Conservation (phyloP, 1,284 basidiomycete species). For the Hemileia vastatrix region DNA sequence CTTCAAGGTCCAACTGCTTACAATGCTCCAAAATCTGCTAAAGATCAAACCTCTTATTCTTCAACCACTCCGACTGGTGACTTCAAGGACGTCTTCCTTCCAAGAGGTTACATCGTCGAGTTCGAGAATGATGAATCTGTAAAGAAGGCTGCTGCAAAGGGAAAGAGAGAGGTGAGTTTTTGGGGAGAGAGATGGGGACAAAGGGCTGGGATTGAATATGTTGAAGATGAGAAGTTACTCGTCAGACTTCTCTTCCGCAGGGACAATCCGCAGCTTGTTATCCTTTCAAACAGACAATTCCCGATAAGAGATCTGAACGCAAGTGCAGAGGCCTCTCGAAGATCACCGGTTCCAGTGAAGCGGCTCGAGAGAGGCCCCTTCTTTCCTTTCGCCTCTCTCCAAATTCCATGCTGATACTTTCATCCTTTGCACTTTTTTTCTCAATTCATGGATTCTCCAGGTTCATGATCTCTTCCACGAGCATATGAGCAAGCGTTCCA, state of each 20-base stretch:
- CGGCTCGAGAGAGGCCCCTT: no score
- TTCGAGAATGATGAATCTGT: background rate
- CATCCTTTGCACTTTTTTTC: no score
- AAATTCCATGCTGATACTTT: background rate
- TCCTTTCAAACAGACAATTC: no score
- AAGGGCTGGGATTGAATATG: no score
- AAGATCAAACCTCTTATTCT: background rate
- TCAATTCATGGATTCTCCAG: background rate
- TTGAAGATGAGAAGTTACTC: no score
- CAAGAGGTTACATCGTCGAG: constrained; percentile 5
- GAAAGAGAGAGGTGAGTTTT: background rate
- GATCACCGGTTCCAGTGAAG: no score
- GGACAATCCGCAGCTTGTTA: no score
- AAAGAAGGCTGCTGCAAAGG: background rate
- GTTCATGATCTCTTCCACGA: constrained; percentile 27
- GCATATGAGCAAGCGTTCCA: constrained; percentile 28
- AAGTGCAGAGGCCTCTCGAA: no score
- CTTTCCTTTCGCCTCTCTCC: no score
- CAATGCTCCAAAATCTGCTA: background rate
- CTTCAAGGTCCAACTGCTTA: background rate
- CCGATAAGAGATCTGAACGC: no score
- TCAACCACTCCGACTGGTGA: background rate
- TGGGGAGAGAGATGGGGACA: background rate
- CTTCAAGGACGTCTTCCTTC: background rate
- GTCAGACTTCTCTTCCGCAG: no score